Conservation (phyloP, 2,329 filamentous ascomycete genomes). For the Onygenales sp. region DNA sequence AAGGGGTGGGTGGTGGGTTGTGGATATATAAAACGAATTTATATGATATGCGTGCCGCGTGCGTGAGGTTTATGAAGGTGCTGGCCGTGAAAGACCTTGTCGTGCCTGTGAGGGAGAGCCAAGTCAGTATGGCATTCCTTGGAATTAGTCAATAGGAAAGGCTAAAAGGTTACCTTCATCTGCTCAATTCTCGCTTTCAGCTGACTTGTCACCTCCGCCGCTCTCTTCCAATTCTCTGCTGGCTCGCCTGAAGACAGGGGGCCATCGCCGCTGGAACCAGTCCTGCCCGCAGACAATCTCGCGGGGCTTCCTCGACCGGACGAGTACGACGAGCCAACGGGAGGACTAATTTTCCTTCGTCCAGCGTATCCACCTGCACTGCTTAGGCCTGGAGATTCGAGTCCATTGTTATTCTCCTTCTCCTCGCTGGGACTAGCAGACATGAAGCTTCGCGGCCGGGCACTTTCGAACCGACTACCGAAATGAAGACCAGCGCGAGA, state of each 20-base stretch:
- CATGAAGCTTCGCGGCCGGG: conserved; percentile 31
- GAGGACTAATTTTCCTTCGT: conserved; percentile 36
- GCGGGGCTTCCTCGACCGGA: conserved; percentile 31
- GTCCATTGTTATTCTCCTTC: conserved; percentile 60
- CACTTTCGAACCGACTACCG: conserved; percentile 30
- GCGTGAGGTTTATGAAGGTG: conserved; percentile 10
- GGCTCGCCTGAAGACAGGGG: conserved; percentile 40
- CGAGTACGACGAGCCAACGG: conserved; percentile 23
- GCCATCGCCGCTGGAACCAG: background rate
- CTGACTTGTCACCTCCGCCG: conserved; percentile 94
- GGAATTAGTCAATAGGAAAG: background rate
- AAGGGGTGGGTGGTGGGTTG: conserved; percentile 7
- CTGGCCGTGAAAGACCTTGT: conserved; percentile 34
- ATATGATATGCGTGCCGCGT: background rate
- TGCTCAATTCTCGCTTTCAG: conserved; percentile 95
- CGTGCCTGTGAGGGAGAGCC: conserved; percentile 23
- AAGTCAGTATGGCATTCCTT: conserved; percentile 15
- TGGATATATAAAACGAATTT: background rate
- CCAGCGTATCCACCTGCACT: conserved; percentile 17
- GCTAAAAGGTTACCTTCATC: conserved; percentile 61
- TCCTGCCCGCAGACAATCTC: conserved; percentile 15
- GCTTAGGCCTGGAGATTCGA: conserved; percentile 26
- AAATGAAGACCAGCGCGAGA: conserved; percentile 27
- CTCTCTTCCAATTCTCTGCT: conserved; percentile 91
- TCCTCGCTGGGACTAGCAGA: conserved; percentile 57